Percentiles rank a stretch among this genome's conserved stretches.
These are phyloP conservation scores for Avicennia marina DNA, from an alignment of 257 asterid species.

Conservation along the genomic window DNA sequence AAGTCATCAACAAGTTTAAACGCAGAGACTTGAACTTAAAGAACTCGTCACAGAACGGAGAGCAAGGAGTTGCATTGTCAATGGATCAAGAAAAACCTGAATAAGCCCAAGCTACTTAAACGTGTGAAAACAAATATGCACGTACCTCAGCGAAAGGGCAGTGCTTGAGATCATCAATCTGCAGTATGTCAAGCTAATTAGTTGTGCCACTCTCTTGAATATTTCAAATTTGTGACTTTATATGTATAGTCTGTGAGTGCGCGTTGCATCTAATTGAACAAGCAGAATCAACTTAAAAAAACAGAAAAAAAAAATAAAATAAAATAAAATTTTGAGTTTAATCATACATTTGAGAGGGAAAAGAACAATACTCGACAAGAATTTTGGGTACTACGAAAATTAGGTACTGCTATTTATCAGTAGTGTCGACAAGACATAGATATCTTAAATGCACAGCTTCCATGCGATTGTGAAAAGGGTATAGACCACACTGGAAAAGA, in stretches of 20 bases:
- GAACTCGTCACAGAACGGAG: neutral
- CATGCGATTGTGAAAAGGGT: neutral
- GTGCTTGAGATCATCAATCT: constrained; percentile 84
- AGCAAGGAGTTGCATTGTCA: too few relatives aligned
- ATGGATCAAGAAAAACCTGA: too few relatives aligned
- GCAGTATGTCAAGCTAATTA: constrained; percentile 21
- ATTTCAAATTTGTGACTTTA: too few relatives aligned
- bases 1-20: constrained; percentile 11
- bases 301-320: neutral
- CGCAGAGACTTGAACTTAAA: neutral
- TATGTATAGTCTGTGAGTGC: neutral
- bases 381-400: neutral
- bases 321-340: too few relatives aligned
- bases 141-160: constrained; percentile 80
- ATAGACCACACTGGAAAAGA: neutral
- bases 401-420: neutral
- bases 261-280: neutral
- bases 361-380: neutral
- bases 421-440: neutral
- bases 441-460: neutral
- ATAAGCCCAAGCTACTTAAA: neutral
- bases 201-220: neutral
- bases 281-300: neutral
- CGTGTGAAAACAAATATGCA: neutral
- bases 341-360: too few relatives aligned